Evolutionary conservation across 2,329 filamentous ascomycete species (phyloP).

Genomic region (Aspergillus puulaauensis): DNA sequence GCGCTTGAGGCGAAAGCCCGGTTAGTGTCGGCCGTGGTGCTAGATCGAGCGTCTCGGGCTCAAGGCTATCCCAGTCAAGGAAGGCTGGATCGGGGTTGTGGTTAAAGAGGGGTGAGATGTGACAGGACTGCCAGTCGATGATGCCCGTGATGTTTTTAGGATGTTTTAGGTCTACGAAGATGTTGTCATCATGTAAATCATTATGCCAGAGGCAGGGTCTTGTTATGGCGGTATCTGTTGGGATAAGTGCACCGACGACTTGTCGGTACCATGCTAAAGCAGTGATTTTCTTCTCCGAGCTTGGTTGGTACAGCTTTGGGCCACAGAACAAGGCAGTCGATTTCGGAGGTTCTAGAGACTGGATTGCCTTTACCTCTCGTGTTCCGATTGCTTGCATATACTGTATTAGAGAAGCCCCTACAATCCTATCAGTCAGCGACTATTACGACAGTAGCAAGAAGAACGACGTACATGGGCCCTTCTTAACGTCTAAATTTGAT

Average conservation of each 20-base stretch:
- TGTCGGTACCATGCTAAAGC: slow-evolving; percentile 25
- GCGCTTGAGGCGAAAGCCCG: slow-evolving; percentile 23
- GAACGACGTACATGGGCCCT: slow-evolving; percentile 26
- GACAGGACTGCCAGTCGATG: slow-evolving; percentile 33
- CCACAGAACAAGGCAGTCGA: slow-evolving; percentile 29
- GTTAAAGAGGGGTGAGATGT: slow-evolving; percentile 29
- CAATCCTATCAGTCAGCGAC: slow-evolving; percentile 20
- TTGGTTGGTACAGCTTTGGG: slow-evolving; percentile 27
- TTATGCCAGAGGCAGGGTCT: slow-evolving; percentile 29
- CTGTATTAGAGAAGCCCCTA: slow-evolving; percentile 25
- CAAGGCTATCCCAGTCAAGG: slow-evolving; percentile 26
- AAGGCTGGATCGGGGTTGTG: slow-evolving; percentile 27
- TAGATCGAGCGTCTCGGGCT: slow-evolving; percentile 30
- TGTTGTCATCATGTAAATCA: slow-evolving; percentile 30
- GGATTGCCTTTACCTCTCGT: slow-evolving; percentile 25
- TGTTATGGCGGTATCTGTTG: slow-evolving; percentile 21
- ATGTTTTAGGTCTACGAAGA: slow-evolving; percentile 32
- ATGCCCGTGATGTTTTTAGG: slow-evolving; percentile 26
- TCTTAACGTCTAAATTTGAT: slow-evolving; percentile 24
- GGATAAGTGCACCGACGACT: slow-evolving; percentile 23
- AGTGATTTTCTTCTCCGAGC: slow-evolving; percentile 25
- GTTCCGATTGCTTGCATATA: slow-evolving; percentile 25
- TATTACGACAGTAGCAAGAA: slow-evolving; percentile 11
- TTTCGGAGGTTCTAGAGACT: slow-evolving; percentile 24
- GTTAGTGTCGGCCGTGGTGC: slow-evolving; percentile 20